phyloP scores from a whole-genome alignment of 2,329 filamentous ascomycete genomes.

The Sporothrix inflata region DNA sequence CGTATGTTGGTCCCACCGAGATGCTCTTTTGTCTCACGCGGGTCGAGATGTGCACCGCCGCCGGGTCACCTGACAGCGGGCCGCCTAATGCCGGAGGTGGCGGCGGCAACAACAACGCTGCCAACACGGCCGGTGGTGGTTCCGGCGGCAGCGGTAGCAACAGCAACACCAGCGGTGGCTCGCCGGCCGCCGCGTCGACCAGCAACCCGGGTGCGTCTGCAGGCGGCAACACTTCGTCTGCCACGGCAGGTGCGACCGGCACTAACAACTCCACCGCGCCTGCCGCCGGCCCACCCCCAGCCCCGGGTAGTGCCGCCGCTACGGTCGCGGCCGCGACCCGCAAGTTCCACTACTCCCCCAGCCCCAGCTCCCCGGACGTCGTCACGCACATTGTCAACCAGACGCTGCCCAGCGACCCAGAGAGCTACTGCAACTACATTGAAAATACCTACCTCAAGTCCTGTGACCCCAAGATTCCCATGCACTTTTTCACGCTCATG shows the following conservation, averaged over 20 bases:
- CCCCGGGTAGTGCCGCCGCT: conserved; percentile 37
- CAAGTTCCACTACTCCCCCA: conserved; percentile 42
- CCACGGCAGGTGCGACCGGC: not conserved
- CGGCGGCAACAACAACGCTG: conserved; percentile 41
- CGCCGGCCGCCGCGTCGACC: not conserved
- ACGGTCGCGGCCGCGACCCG: conserved; percentile 33
- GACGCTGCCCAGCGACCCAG: conserved; percentile 55
- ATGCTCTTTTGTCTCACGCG: conserved; percentile 63
- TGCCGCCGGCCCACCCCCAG: conserved; percentile 35
- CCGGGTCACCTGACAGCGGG: conserved; percentile 45
- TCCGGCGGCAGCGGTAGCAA: not conserved
- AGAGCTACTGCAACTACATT: conserved; percentile 58
- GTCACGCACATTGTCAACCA: conserved; percentile 55
- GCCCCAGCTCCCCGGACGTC: conserved; percentile 48
- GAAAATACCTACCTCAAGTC: conserved; percentile 59
- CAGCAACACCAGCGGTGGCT: conserved; percentile 14
- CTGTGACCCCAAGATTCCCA: conserved; percentile 61
- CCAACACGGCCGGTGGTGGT: conserved; percentile 49
- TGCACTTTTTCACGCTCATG: conserved; percentile 62
- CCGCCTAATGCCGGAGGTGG: conserved; percentile 25
- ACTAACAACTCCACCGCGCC: conserved; percentile 14
- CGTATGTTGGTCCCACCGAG: conserved; percentile 58
- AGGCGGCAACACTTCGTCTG: not conserved
- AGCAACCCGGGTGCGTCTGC: not conserved
- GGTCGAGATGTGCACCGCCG: conserved; percentile 60